A percentile compares a stretch with the other conserved stretches of the same genome.
Conservation (phyloP, 805 yeast genomes). For the Alloascoidea africana region DNA sequence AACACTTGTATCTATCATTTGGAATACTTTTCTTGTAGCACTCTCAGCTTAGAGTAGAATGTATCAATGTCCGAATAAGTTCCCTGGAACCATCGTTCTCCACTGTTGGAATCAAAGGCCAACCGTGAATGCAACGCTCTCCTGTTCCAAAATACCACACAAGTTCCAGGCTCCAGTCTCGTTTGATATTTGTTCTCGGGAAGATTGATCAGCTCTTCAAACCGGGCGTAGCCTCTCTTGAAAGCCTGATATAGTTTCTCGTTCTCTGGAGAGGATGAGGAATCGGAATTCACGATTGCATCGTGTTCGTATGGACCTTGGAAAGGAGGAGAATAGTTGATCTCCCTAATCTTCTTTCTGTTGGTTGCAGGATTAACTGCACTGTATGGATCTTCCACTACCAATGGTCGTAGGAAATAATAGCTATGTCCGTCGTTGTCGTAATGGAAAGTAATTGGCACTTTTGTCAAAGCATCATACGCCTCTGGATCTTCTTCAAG, state of each 20-base stretch:
- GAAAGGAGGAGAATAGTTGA: conserved; percentile 71
- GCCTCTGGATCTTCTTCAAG: conserved; percentile 42
- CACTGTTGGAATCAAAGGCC: conserved; percentile 28
- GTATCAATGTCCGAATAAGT: conserved; percentile 63
- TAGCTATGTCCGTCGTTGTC: conserved; percentile 46
- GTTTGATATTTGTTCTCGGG: conserved; percentile 38
- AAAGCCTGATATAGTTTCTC: conserved; percentile 31
- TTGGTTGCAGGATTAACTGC: conserved; percentile 15
- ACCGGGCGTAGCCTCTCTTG: conserved; percentile 38
- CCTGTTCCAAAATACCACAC: conserved; percentile 59
- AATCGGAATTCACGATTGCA: conserved; percentile 26
- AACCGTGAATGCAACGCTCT: conserved; percentile 54
- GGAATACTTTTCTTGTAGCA: conserved; percentile 15
- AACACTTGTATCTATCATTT: no score
- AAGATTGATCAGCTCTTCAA: conserved; percentile 40
- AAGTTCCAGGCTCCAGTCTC: conserved; percentile 40
- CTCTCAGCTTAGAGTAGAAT: conserved; percentile 43
- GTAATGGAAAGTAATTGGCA: conserved; percentile 61
- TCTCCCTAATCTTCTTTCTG: conserved; percentile 28
- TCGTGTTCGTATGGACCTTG: conserved; percentile 64
- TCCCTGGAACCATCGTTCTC: conserved; percentile 59
- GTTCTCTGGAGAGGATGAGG: no score
- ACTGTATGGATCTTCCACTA: conserved; percentile 35
- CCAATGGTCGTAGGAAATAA: conserved; percentile 43
- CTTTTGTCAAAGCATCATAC: conserved; percentile 39